Evolutionary conservation across 202 grass and related monocot species (phyloP).

Genomic region (Dendrocalamus latiflorus): DNA sequence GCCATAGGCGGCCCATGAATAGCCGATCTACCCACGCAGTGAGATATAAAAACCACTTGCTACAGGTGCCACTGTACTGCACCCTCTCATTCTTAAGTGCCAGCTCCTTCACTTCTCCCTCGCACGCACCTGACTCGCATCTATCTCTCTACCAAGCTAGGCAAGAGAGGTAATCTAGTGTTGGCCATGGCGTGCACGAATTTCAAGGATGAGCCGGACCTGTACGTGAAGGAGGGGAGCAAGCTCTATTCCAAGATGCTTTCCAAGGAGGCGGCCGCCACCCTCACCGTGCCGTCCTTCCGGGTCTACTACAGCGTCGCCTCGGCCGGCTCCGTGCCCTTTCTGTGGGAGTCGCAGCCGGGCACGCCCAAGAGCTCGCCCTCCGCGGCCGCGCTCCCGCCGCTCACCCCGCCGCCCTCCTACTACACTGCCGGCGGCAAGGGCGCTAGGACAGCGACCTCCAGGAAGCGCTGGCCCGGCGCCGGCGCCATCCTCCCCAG

Average conservation of each 20-base stretch:
- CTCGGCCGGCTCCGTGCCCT: slow-evolving; percentile 68
- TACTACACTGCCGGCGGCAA: slow-evolving; percentile 30
- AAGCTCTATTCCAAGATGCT: slow-evolving; percentile 58
- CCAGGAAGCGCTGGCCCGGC: background rate
- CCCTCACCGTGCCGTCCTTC: slow-evolving; percentile 57
- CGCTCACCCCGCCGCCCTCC: slow-evolving; percentile 75
- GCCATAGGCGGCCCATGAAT: too few relatives aligned
- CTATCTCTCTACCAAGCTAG: background rate
- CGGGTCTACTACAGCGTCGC: slow-evolving; percentile 77
- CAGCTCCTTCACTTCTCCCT: background rate
- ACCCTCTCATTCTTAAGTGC: background rate
- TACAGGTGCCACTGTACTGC: too few relatives aligned
- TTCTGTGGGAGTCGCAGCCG: slow-evolving; percentile 84
- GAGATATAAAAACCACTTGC: too few relatives aligned
- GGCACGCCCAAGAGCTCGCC: slow-evolving; percentile 72
- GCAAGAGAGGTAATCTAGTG: background rate
- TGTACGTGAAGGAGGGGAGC: slow-evolving; percentile 34
- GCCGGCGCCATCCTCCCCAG: slow-evolving; percentile 32
- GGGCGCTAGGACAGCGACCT: background rate
- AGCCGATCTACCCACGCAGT: too few relatives aligned
- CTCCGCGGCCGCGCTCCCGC: slow-evolving; percentile 20
- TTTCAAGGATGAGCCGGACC: background rate
- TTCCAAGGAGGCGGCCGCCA: slow-evolving; percentile 46
- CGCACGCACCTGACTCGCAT: background rate
- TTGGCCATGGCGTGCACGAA: slow-evolving; percentile 32